Conservation (phyloP, 768 basidiomycete species). For the Rubroboletus pulcherrimus region DNA sequence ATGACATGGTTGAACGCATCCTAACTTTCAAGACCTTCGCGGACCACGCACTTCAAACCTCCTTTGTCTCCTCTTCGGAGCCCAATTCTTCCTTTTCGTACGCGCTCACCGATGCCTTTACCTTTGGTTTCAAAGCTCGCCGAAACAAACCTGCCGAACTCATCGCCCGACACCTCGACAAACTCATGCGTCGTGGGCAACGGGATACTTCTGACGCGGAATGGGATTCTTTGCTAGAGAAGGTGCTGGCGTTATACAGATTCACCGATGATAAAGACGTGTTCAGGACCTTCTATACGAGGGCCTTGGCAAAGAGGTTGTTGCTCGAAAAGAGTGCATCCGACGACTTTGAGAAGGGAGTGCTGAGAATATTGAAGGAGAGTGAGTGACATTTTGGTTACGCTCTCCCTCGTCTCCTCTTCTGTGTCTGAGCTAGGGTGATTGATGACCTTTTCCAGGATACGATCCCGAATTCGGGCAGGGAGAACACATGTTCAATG, state of each 20-base stretch:
- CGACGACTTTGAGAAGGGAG: constrained; percentile 79
- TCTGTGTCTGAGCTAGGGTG: not conserved
- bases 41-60: constrained; percentile 44
- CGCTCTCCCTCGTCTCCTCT: not conserved
- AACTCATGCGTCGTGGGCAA: constrained; percentile 83
- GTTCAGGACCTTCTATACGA: constrained; percentile 89
- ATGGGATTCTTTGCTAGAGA: constrained; percentile 62
- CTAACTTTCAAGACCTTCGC: constrained; percentile 62
- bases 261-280: constrained; percentile 93
- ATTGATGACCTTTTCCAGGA: constrained; percentile 44
- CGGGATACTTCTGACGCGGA: constrained; percentile 57
- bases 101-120: constrained; percentile 69
- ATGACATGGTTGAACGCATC: constrained; percentile 72
- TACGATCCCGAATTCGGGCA: constrained; percentile 95
- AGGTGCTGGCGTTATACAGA: constrained; percentile 69
- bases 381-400: constrained; percentile 39
- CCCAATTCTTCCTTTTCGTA: constrained; percentile 59
- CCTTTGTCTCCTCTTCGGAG: constrained; percentile 46
- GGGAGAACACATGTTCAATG: constrained; percentile 95
- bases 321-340: constrained; percentile 82
- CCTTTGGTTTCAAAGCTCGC: constrained; percentile 67
- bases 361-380: constrained; percentile 84
- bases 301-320: constrained; percentile 81
- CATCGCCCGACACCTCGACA: constrained; percentile 89
- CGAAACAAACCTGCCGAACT: constrained; percentile 87